Evolutionary conservation across 1,284 basidiomycete genomes (phyloP).

Genomic region (Puccinia novopanici): DNA sequence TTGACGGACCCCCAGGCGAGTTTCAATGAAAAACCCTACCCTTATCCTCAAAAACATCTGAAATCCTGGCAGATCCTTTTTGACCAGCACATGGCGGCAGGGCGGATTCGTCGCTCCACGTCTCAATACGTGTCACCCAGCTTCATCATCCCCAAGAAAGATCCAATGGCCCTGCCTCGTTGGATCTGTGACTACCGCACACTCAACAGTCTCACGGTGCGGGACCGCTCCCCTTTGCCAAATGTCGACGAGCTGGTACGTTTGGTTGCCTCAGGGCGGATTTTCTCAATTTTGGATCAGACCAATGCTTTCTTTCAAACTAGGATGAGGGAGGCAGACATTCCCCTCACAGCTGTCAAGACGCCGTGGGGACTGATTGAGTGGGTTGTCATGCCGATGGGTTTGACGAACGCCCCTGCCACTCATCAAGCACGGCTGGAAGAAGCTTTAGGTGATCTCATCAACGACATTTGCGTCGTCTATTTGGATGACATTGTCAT

Average conservation of each 20-base stretch:
- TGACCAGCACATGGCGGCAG: constrained; percentile 17
- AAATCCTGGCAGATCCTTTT: neutral
- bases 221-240: neutral
- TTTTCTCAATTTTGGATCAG: constrained; percentile 62
- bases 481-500: constrained; percentile 1
- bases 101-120: neutral
- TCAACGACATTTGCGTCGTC: no score
- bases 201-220: neutral
- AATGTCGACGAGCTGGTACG: constrained; percentile 21
- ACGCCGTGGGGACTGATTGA: constrained; percentile 61
- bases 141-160: neutral
- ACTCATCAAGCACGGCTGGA: constrained; percentile 56
- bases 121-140: constrained; percentile 18
- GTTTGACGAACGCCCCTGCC: constrained; percentile 60
- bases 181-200: neutral
- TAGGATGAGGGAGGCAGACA: constrained; percentile 59
- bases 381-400: constrained; percentile 64
- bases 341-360: constrained; percentile 60
- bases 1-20: no score
- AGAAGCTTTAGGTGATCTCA: constrained; percentile 51
- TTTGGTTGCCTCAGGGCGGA: constrained; percentile 50
- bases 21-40: no score
- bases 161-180: neutral
- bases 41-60: constrained; percentile 17
- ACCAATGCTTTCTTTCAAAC: constrained; percentile 63